Base-by-base conservation (phyloP, 2,329 filamentous ascomycete species). In the Paecilomyces fulvus region DNA sequence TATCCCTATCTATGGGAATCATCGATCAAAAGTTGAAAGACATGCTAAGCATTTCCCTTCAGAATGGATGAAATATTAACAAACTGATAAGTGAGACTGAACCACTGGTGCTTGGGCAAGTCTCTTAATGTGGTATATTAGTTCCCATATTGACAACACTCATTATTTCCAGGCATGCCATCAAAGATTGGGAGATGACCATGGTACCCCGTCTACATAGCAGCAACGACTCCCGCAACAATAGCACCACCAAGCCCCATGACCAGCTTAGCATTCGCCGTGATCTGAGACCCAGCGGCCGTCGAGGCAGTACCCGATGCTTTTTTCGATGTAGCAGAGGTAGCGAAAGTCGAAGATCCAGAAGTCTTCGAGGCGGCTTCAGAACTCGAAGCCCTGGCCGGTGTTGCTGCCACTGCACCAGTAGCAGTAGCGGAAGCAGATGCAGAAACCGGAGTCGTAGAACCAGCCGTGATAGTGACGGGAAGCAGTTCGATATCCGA, bases 391-490 rank as follows among this genome's bases (percentile, higher is more conserved):
- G 37, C 37, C 37, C 37, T 17, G 9, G 37, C 37, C n/a, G 7
- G 6, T 20, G 37, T 43, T 17, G 37, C 7, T 17, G 37, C 37
- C 37, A 5, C 14, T 17, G 49, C 50, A 28, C 25, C 25, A 28
- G 25, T 28, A 21, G 49, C 50, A 28, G 51, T 52, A 37, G 54
- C 43, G 25, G 49, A 53, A 14, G 59, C 30, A 12, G 57, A 37
- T 8, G 55, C 51, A 30, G 55, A 37, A n/a, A 31, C 53, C 30
- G 56, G 51, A 1, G 58, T 61, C 30, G 51, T 48, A 1, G 56
- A 56, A 0, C 59, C 63, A 1, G 59, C 59, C 3, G 64, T 67
- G 49, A 68, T 56, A 8, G 62, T 67, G 2, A 68, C 64, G 2
- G 61, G 60, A 25, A 65, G 46, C 0, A 56, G 50, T 5, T 28